phyloP scores from a whole-genome alignment of 257 asterid species.

The Solanum raphanifolium region DNA sequence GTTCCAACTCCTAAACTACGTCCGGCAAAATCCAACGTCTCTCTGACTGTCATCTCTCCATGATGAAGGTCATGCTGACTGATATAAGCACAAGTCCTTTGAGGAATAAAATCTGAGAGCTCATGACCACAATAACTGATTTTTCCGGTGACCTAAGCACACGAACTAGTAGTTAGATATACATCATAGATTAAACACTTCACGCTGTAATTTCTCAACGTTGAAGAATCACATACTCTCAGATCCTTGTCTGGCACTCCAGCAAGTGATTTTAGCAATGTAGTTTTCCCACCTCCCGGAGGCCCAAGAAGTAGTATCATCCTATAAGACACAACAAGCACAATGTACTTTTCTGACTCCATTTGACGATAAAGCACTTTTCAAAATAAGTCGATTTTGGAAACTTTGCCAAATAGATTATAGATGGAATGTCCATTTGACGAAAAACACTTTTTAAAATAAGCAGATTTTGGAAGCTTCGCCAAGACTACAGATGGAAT shows the following conservation, averaged over 20 bases:
- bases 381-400: background rate
- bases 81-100: slow-evolving; percentile 79
- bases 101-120: slow-evolving; percentile 69
- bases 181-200: background rate
- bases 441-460: background rate
- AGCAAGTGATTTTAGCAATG: slow-evolving; percentile 70
- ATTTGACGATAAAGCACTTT: background rate
- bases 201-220: background rate
- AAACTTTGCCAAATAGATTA: background rate
- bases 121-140: slow-evolving; percentile 88
- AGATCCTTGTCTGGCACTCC: slow-evolving; percentile 60
- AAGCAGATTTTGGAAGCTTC: background rate
- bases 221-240: slow-evolving; percentile 12
- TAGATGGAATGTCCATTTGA: background rate
- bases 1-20: slow-evolving; percentile 95
- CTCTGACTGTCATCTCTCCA: slow-evolving; percentile 92
- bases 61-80: slow-evolving; percentile 91
- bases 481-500: background rate
- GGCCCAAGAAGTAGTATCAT: slow-evolving; percentile 96
- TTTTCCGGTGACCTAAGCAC: slow-evolving; percentile 46
- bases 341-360: background rate
- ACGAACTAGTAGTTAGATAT: background rate
- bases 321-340: slow-evolving; percentile 25
- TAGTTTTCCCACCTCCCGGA: slow-evolving; percentile 87
- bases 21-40: slow-evolving; percentile 73